These are phyloP conservation scores for Venustampulla echinocandica DNA, from an alignment of 495 filamentous ascomycete genomes.

Conservation along the genomic window DNA sequence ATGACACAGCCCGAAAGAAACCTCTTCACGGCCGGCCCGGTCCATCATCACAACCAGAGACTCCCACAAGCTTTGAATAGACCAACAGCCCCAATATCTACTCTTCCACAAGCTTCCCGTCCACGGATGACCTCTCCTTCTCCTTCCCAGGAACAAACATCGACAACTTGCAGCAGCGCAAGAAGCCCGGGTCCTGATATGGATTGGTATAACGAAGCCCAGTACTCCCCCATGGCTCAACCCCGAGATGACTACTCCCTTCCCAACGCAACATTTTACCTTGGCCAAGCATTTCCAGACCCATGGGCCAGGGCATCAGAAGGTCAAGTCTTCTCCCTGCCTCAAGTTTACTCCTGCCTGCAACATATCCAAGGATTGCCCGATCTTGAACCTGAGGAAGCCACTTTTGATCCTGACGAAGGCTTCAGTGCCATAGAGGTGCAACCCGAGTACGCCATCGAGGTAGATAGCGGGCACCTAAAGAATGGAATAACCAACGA, in stretches of 20 bases:
- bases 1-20: constrained; percentile 3
- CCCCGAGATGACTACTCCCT: constrained; percentile 3
- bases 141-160: constrained; percentile 7
- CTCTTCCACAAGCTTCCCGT: neutral
- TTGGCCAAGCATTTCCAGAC: constrained; percentile 4
- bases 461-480: neutral
- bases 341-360: neutral
- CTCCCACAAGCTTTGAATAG: neutral
- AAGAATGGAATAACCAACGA: neutral
- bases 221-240: constrained; percentile 1
- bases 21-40: constrained; percentile 7
- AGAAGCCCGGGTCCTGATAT: constrained; percentile 8
- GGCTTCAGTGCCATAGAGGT: constrained; percentile 7
- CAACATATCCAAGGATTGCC: constrained; percentile 15
- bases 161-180: constrained; percentile 9
- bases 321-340: neutral
- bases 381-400: constrained; percentile 6
- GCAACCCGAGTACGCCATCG: constrained; percentile 1
- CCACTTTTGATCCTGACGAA: constrained; percentile 10
- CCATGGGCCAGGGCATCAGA: neutral
- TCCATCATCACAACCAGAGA: neutral
- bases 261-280: neutral
- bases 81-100: neutral
- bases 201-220: constrained; percentile 7
- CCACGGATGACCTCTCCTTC: constrained; percentile 2